These are phyloP conservation scores for Porcisia deanei DNA, from an alignment of 208 protist genomes.

Conservation along the genomic window DNA sequence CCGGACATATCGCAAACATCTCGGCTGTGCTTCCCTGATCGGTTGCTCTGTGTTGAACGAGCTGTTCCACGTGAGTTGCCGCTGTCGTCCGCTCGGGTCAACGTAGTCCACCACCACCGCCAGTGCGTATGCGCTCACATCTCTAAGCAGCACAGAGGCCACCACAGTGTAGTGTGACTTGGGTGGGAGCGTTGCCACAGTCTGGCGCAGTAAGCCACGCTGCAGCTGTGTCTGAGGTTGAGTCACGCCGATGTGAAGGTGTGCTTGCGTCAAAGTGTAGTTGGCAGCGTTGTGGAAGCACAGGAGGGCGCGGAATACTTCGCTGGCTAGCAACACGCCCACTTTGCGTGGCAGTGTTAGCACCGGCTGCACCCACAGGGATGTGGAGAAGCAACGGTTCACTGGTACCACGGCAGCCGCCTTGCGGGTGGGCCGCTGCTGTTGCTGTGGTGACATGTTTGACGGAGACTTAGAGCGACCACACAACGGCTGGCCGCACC, in stretches of 20 bases:
- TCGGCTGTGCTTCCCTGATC: conserved; percentile 41
- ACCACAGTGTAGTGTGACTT: conserved; percentile 36
- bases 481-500: neutral
- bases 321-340: conserved; percentile 49
- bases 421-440: neutral
- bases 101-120: conserved; percentile 50
- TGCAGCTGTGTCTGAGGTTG: conserved; percentile 26
- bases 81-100: conserved; percentile 46
- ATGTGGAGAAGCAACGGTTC: conserved; percentile 17
- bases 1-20: conserved; percentile 28
- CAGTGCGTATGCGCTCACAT: conserved; percentile 44
- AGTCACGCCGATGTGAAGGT: conserved; percentile 37
- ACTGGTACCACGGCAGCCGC: neutral
- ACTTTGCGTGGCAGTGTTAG: conserved; percentile 57
- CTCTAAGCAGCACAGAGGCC: conserved; percentile 19
- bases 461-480: neutral
- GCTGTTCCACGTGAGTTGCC: conserved; percentile 56
- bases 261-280: conserved; percentile 43
- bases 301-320: conserved; percentile 67
- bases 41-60: conserved; percentile 49
- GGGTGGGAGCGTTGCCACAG: conserved; percentile 20
- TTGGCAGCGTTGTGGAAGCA: conserved; percentile 67
- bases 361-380: conserved; percentile 42
- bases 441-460: neutral
- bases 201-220: conserved; percentile 32